Conservation (phyloP, 1,284 basidiomycete genomes). For the Irpex sp. region DNA sequence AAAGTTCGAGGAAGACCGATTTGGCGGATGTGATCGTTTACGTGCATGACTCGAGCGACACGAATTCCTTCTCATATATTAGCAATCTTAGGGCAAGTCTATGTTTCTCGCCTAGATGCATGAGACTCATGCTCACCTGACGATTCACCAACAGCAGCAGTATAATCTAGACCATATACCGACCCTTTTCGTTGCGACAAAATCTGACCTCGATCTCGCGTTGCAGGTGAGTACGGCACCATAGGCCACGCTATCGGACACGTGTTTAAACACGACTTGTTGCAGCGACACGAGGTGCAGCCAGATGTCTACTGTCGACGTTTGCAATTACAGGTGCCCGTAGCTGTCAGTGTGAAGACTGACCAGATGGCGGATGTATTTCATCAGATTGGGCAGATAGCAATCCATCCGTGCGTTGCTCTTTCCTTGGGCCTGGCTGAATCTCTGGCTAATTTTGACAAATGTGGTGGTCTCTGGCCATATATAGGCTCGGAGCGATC, state of each 20-base stretch:
- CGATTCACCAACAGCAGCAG: slow-evolving; percentile 70
- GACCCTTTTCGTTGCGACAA: slow-evolving; percentile 96
- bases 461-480: slow-evolving; percentile 2
- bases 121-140: background rate
- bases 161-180: slow-evolving; percentile 94
- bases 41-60: slow-evolving; percentile 97
- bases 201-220: slow-evolving; percentile 95
- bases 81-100: slow-evolving; percentile 80
- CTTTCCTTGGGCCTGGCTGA: slow-evolving; percentile 9
- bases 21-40: slow-evolving; percentile 93
- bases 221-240: slow-evolving; percentile 62
- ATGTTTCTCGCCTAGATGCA: background rate
- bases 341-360: slow-evolving; percentile 86
- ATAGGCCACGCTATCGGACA: slow-evolving; percentile 1
- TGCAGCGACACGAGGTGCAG: slow-evolving; percentile 93
- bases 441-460: background rate
- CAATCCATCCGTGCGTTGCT: slow-evolving; percentile 75
- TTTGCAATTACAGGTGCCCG: slow-evolving; percentile 82
- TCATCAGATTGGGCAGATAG: slow-evolving; percentile 80
- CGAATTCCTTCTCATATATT: slow-evolving; percentile 98
- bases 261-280: slow-evolving; percentile 3
- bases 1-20: slow-evolving; percentile 89
- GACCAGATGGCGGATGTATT: slow-evolving; percentile 89
- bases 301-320: slow-evolving; percentile 95
- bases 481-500: slow-evolving; percentile 44